phyloP scores from a whole-genome alignment of 2,329 filamentous ascomycete genomes.

The Neofusicoccum ribis region DNA sequence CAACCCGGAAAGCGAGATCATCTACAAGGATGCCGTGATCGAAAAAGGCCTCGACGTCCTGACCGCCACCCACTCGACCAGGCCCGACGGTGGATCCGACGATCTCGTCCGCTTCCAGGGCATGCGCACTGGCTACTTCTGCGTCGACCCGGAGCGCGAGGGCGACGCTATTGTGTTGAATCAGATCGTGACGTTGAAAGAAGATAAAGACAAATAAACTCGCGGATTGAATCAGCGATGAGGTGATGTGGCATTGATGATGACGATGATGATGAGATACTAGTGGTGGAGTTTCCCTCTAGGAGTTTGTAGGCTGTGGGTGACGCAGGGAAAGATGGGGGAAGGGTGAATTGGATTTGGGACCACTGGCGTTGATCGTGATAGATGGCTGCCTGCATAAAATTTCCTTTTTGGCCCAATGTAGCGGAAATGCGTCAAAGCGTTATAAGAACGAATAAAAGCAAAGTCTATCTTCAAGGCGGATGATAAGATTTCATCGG shows the following conservation, averaged over 20 bases:
- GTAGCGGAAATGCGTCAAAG: too few species aligned
- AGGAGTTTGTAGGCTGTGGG: too few species aligned
- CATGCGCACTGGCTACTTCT: slow-evolving; percentile 84
- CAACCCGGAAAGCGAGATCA: slow-evolving; percentile 77
- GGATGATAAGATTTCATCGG: too few species aligned
- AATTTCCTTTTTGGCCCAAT: too few species aligned
- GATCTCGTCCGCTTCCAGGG: slow-evolving; percentile 81
- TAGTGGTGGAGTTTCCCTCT: neutral
- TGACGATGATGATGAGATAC: neutral
- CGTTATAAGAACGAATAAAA: too few species aligned
- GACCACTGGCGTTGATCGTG: too few species aligned
- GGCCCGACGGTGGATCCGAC: slow-evolving; percentile 54
- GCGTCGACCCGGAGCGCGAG: slow-evolving; percentile 71
- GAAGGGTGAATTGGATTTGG: too few species aligned
- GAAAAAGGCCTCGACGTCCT: slow-evolving; percentile 84
- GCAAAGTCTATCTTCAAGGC: too few species aligned
- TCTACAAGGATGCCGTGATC: slow-evolving; percentile 76
- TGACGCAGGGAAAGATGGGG: too few species aligned
- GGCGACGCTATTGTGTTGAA: slow-evolving; percentile 84
- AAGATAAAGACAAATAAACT: slow-evolving; percentile 55
- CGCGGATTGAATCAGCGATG: neutral
- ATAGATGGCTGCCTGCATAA: too few species aligned
- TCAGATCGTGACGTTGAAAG: slow-evolving; percentile 87
- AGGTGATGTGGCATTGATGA: neutral
- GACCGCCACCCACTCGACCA: slow-evolving; percentile 66